phyloP scores from a whole-genome alignment of 257 asterid species.

The Gynochthodes officinalis region DNA sequence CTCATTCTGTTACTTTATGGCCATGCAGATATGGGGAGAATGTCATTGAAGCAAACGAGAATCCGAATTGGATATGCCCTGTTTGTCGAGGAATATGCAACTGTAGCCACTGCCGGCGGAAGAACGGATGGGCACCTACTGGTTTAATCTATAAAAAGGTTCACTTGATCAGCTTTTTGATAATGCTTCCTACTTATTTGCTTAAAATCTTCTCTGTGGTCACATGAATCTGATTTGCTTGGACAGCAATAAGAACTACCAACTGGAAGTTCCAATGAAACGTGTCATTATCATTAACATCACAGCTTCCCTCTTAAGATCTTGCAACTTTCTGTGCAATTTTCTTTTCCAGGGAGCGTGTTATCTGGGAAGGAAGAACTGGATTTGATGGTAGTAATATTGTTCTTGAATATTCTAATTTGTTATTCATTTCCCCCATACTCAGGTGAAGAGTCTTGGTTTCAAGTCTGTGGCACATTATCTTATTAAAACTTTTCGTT shows the following conservation, averaged over 20 bases:
- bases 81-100: constrained; percentile 78
- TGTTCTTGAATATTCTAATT: constrained; percentile 10
- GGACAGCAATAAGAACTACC: neutral
- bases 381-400: constrained; percentile 2
- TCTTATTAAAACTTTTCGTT: constrained; percentile 40
- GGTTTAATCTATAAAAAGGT: constrained; percentile 54
- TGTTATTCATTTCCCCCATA: neutral
- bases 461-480: constrained; percentile 81
- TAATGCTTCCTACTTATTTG: constrained; percentile 10
- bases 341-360: neutral
- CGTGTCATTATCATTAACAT: too few species aligned
- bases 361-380: neutral
- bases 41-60: constrained; percentile 51
- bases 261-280: too few species aligned
- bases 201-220: neutral
- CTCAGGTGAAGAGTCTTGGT: constrained; percentile 49
- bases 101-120: constrained; percentile 65
- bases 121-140: constrained; percentile 60
- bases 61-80: constrained; percentile 63
- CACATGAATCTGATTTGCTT: neutral
- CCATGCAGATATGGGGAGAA: constrained; percentile 67
- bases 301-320: neutral
- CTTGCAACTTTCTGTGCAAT: neutral
- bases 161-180: constrained; percentile 9
- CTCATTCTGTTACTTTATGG: neutral